Base-by-base conservation (phyloP, 75 land plant genomes). In the Pinus taeda region DNA sequence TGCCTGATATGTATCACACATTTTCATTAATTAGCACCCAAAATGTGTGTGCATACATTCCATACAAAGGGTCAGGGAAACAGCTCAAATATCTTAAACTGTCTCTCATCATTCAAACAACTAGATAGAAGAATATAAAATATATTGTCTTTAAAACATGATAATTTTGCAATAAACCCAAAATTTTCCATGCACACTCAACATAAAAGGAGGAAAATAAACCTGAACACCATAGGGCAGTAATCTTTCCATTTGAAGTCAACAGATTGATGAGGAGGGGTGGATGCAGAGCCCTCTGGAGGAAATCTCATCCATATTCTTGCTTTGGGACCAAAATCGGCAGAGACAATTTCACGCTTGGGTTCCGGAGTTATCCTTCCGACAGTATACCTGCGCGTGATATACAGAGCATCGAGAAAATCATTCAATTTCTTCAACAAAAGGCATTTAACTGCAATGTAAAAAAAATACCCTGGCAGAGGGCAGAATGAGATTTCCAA, bases 201-300 rank as follows among this genome's bases (percentile, higher is more conserved):
- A 36, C 2, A 42, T 7, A 3, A 65, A 42, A 65, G 55, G 55
- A 49, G 55, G 18, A 59, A 12, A 49, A 73, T 24, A 73, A 17
- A 93, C 96, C 92, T 89, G 75, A 93, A 93, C 53, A 93, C 96
- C 80, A 80, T 73, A 0, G 96, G 96, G 81, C 96, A 90, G 63
- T 93, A 93, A 59, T 93, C 96, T 74, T 93, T 93, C 96, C 96
- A 93, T 29, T 84, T 60, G 36, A 93, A 93, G 57, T 93, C 96
- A 20, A 74, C 80, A 0, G 96, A 87, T 15, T 88, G 88, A 80
- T 93, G 96, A 8, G 93, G 93, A 45, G 96, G 96, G 4, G 96
- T 93, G 6, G 76, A 15, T 78, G 88, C 88, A 6, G 93, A 93
- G 53, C 95, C 95, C 63, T 90, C 87, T 0, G 88, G 71, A 3